phyloP scores from a whole-genome alignment of 768 basidiomycete species.

The Mycena capillaripes region DNA sequence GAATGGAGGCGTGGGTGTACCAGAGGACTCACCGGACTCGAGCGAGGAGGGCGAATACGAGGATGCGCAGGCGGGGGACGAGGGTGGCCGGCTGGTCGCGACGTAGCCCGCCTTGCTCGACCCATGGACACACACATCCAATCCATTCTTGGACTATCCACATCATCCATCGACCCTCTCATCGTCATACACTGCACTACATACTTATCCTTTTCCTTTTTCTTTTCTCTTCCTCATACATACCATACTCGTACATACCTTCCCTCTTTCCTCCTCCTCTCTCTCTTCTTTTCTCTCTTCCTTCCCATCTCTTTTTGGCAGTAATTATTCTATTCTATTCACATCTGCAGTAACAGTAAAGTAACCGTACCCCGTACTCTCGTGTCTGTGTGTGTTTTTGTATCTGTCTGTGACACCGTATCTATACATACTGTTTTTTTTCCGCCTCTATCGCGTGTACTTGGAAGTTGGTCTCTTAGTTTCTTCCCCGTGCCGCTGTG shows the following conservation, averaged over 20 bases:
- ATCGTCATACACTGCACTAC: not conserved
- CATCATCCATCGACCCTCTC: not conserved
- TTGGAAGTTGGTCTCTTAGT: too few relatives aligned
- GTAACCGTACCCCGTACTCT: not conserved
- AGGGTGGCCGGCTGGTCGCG: not conserved
- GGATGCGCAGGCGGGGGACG: constrained; percentile 10
- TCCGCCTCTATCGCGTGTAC: too few relatives aligned
- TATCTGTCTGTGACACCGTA: not conserved
- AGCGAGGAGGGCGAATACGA: constrained; percentile 17
- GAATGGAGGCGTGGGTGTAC: not conserved
- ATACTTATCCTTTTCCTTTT: not conserved
- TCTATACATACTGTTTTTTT: not conserved
- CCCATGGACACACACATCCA: not conserved
- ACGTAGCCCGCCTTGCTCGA: not conserved
- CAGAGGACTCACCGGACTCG: constrained; percentile 2
- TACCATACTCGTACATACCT: too few relatives aligned
- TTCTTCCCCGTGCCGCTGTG: too few relatives aligned
- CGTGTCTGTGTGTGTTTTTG: not conserved
- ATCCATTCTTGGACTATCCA: too few relatives aligned
- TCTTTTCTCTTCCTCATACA: not conserved
- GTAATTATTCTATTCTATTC: too few relatives aligned
- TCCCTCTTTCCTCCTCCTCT: not conserved
- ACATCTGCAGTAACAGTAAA: not conserved
- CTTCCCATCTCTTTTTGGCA: too few relatives aligned
- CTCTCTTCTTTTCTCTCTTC: not conserved